phyloP scores from a whole-genome alignment of 2,329 filamentous ascomycete species.

The Cadophora sp. region DNA sequence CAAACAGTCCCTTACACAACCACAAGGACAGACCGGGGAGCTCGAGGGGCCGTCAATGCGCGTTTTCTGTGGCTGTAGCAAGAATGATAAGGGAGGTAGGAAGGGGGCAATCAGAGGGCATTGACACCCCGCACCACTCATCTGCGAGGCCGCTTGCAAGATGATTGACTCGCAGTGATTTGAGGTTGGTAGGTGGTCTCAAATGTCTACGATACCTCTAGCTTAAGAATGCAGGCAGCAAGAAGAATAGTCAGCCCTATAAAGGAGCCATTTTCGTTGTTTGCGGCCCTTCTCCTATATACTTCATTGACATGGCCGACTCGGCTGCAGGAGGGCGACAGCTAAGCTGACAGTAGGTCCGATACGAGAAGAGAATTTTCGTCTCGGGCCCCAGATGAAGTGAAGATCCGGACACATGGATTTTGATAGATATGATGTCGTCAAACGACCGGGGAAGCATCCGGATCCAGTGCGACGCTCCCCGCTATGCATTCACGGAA shows the following conservation, averaged over 20 bases:
- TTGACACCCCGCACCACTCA: not conserved
- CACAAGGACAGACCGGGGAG: not conserved
- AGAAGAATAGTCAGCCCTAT: not conserved
- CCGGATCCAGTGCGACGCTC: not conserved
- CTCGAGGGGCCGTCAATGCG: not conserved
- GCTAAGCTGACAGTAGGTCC: not conserved
- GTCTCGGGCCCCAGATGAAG: not conserved
- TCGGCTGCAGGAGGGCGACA: not conserved
- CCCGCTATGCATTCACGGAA: conserved; percentile 1
- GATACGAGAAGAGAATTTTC: not conserved
- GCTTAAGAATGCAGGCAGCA: not conserved
- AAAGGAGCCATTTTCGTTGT: not conserved
- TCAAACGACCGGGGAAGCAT: not conserved
- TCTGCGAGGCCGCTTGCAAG: not conserved
- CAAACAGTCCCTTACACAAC: conserved; percentile 7
- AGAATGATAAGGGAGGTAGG: not conserved
- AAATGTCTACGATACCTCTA: not conserved
- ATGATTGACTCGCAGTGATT: not conserved
- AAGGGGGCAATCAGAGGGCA: conserved; percentile 1
- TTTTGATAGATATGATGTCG: conserved; percentile 3
- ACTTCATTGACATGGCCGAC: not conserved
- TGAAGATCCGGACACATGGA: not conserved
- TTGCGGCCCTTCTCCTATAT: conserved; percentile 1
- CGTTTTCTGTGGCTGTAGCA: not conserved
- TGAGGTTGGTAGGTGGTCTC: not conserved